Conservation (phyloP, 768 basidiomycete genomes). For the Boletus rex-veris region DNA sequence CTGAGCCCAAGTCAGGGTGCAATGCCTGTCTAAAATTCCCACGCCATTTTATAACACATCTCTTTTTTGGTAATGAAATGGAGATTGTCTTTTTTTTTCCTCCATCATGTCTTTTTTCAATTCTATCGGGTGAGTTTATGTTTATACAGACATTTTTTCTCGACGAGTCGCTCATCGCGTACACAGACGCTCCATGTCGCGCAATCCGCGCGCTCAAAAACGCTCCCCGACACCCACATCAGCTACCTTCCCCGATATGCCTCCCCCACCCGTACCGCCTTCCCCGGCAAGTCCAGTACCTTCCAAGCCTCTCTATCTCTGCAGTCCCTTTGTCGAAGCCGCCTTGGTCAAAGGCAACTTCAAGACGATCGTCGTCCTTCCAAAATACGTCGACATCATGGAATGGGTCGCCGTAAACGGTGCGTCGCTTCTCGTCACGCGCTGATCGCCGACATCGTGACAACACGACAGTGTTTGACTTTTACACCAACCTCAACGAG, state of each 20-base stretch:
- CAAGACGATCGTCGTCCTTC: conserved; percentile 95
- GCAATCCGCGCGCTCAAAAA: conserved; percentile 65
- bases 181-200: conserved; percentile 69
- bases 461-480: conserved; percentile 75
- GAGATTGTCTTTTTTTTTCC: background rate
- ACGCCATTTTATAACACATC: background rate
- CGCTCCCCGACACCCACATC: conserved; percentile 76
- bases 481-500: conserved; percentile 95
- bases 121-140: conserved; percentile 59
- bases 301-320: conserved; percentile 78
- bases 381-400: conserved; percentile 93
- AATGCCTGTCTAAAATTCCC: background rate
- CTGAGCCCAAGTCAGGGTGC: background rate
- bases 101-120: conserved; percentile 76
- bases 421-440: conserved; percentile 38
- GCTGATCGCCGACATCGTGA: background rate
- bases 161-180: conserved; percentile 4
- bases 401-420: conserved; percentile 97
- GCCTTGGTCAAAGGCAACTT: conserved; percentile 97
- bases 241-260: conserved; percentile 49
- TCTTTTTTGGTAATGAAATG: no score
- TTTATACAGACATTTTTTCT: background rate
- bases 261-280: conserved; percentile 38
- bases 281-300: conserved; percentile 31
- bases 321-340: conserved; percentile 91